Percentiles rank a stretch among this genome's conserved stretches.
Evolutionary conservation across 2,329 filamentous ascomycete genomes (phyloP).

Genomic region (Chrysoporthe deuterocubensis): DNA sequence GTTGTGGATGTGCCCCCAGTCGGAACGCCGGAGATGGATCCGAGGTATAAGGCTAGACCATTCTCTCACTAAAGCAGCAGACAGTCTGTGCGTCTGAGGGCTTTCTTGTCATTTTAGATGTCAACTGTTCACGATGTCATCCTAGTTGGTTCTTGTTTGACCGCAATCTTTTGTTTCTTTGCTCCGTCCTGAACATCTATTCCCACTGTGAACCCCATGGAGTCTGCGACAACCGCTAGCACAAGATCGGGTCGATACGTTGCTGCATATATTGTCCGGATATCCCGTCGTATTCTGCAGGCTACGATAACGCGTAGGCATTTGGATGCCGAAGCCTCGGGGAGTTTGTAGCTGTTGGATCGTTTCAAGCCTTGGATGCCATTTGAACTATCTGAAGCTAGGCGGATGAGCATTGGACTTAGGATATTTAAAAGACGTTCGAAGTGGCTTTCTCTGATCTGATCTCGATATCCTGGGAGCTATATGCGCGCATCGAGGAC

Average conservation of each 20-base stretch:
- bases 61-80: slow-evolving; percentile 36
- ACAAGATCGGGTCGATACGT: not conserved
- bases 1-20: slow-evolving; percentile 35
- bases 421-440: not conserved
- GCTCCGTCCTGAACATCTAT: not conserved
- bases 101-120: not conserved
- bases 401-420: not conserved
- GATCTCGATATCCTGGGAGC: not conserved
- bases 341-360: not conserved
- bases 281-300: not conserved
- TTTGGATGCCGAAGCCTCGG: not conserved
- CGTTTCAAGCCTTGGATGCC: not conserved
- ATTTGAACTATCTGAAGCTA: not conserved
- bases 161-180: not conserved
- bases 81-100: not conserved
- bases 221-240: no score
- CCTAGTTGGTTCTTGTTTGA: not conserved
- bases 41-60: slow-evolving; percentile 35
- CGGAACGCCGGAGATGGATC: slow-evolving; percentile 36
- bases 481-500: no score
- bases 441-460: not conserved
- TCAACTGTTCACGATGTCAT: not conserved
- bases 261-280: not conserved
- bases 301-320: not conserved
- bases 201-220: not conserved